Percentiles rank a stretch among this genome's conserved stretches.
Evolutionary conservation across 768 basidiomycete genomes (phyloP).

Genomic region (Imleria badia): DNA sequence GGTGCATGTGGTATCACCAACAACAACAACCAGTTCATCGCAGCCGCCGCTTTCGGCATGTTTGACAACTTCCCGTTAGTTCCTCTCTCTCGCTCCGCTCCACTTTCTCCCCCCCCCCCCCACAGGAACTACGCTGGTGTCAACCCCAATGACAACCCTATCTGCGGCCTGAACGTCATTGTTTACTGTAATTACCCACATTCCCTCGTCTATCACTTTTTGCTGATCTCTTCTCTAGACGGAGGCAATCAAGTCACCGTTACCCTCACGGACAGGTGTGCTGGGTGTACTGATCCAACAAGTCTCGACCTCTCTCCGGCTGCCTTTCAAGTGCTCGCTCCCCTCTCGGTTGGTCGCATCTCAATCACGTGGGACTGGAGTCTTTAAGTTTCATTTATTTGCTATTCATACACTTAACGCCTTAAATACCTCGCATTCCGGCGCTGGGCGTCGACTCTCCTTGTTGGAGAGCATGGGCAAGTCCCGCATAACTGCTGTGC

Average conservation of each 20-base stretch:
- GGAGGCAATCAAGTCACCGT: conserved; percentile 49
- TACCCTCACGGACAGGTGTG: conserved; percentile 61
- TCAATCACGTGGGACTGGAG: conserved; percentile 55
- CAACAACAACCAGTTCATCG: conserved; percentile 29
- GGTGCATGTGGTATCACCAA: conserved; percentile 43
- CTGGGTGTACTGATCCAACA: conserved; percentile 45
- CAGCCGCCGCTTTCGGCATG: conserved; percentile 35
- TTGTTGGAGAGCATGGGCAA: conserved; percentile 28
- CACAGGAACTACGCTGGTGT: conserved; percentile 54
- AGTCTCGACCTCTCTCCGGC: conserved; percentile 64
- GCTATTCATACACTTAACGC: conserved; percentile 25
- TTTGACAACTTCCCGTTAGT: conserved; percentile 39
- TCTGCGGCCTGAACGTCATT: conserved; percentile 55
- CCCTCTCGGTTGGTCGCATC: conserved; percentile 49
- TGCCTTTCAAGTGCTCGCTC: conserved; percentile 54
- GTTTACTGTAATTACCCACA: conserved; percentile 45
- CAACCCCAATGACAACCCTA: conserved; percentile 75
- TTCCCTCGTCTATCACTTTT: background rate
- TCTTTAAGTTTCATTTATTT: conserved; percentile 20
- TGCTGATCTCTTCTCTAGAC: conserved; percentile 39
- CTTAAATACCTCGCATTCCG: conserved; percentile 1
- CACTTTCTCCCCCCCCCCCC: background rate
- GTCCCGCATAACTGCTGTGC: conserved; percentile 2
- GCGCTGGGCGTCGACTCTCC: conserved; percentile 27
- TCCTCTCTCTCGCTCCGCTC: background rate